Base-by-base conservation (phyloP, 345 rosid genomes). In the Geranium rotundifolium region DNA sequence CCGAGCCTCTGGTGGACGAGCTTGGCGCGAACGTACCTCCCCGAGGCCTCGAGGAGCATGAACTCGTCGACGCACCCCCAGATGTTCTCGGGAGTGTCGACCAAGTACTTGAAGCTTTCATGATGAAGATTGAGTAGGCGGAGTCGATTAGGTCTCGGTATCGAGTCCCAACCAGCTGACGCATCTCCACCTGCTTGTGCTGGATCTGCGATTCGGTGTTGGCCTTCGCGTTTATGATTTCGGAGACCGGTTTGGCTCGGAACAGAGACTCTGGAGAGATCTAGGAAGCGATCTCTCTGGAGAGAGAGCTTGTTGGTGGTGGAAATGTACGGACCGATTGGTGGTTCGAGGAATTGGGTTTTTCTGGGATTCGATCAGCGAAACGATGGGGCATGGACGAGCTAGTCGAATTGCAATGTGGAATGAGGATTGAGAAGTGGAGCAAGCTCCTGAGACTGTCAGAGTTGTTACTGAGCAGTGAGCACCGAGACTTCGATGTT, bases 11-110 rank as follows among this genome's bases (percentile, higher is more conserved):
- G 70, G 64, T 90, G 90, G 19, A 90, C 95, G 63, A 87, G 90
- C 81, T 82, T 85, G 31, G 95, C 92, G 69, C 92, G 92, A 59
- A 78, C 68, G 70, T 85, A 87, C 77, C 97, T 77, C 10, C 82
- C 87, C 0, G 95, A 90, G 13, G 95, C 92, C 67, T 90, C 95
- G 62, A 90, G 71, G 73, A 90, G 85, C 90, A 87, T 87, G 5
- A 83, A 87, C 78, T 87, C 97, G 54, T 90, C 97, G 56, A 90
- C 80, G 77, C 95, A 90, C 0, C 95, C 97, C 97, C 97, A 90
- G 19, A 87, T 90, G 62, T 87, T 90, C 82, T 90, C 97, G 12
- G 97, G 97, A 14, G 97, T 85, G 73, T 90, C 97, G 3, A 90
- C 97, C 57, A 90, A 60, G 65, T 90, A 90, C 81, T 58, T 90